A percentile compares a stretch with the other conserved stretches of the same genome.
phyloP scores from a whole-genome alignment of 805 yeast species.

The Clavispora phyllophila region DNA sequence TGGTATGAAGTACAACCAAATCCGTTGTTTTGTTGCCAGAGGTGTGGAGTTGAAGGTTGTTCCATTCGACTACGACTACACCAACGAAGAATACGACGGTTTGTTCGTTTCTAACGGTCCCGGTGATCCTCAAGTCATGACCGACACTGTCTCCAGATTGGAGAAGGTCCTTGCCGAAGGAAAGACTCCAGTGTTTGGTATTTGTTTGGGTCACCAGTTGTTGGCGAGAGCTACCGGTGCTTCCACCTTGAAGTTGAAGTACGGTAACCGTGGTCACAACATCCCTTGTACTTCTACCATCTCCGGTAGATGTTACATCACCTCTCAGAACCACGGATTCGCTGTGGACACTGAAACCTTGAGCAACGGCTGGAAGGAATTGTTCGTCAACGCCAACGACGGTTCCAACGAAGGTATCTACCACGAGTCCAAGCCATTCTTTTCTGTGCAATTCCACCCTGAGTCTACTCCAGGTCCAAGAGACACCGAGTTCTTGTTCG shows the following conservation, averaged over 20 bases:
- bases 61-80: conserved; percentile 90
- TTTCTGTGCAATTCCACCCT: conserved; percentile 99
- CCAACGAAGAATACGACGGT: conserved; percentile 84
- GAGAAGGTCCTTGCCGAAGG: conserved; percentile 53
- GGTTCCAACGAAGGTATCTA: conserved; percentile 98
- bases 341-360: conserved; percentile 87
- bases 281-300: conserved; percentile 89
- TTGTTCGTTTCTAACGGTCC: conserved; percentile 97
- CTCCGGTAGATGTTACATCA: conserved; percentile 95
- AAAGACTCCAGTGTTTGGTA: conserved; percentile 91
- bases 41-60: conserved; percentile 96
- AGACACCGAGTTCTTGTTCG: conserved; percentile 96
- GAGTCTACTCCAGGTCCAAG: conserved; percentile 99
- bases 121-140: conserved; percentile 93
- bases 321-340: conserved; percentile 98
- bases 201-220: conserved; percentile 97
- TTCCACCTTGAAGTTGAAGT: conserved; percentile 82
- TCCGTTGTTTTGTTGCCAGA: conserved; percentile 91
- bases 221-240: conserved; percentile 96
- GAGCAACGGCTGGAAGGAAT: conserved; percentile 80
- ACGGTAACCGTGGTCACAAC: conserved; percentile 99
- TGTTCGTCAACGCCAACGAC: conserved; percentile 93
- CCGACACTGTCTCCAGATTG: conserved; percentile 59
- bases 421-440: conserved; percentile 79
- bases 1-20: conserved; percentile 97